Percentiles rank a stretch among this genome's conserved stretches.
phyloP scores from a whole-genome alignment of 257 asterid genomes.

The Gentiana macrophylla region DNA sequence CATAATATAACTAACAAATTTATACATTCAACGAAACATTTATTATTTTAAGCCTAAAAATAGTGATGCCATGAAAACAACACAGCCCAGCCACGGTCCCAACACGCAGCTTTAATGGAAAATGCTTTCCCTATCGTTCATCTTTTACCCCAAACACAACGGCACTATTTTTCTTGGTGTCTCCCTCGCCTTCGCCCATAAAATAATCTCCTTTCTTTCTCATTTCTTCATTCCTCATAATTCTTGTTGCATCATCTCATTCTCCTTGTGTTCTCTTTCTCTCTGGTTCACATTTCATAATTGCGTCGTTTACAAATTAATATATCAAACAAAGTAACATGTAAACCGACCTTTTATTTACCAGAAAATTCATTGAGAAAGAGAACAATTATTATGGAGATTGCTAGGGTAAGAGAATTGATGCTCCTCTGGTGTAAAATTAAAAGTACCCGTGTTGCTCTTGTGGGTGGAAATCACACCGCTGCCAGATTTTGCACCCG shows the following conservation, averaged over 20 bases:
- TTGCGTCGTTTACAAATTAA: slow-evolving; percentile 1
- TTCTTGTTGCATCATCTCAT: not conserved
- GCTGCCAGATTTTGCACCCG: slow-evolving; percentile 81
- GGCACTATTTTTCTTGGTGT: not conserved
- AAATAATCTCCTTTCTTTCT: slow-evolving; percentile 2
- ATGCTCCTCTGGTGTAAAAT: slow-evolving; percentile 40
- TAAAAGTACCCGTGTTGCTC: slow-evolving; percentile 42
- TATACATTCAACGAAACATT: too few species aligned
- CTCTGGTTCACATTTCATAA: slow-evolving; percentile 20
- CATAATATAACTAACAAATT: too few species aligned
- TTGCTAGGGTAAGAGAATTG: slow-evolving; percentile 46
- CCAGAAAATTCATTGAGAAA: slow-evolving; percentile 1
- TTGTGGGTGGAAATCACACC: slow-evolving; percentile 87
- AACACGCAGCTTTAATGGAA: slow-evolving; percentile 10
- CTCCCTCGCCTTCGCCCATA: slow-evolving; percentile 1
- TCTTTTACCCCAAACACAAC: not conserved
- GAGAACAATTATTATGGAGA: slow-evolving; percentile 40
- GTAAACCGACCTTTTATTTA: slow-evolving; percentile 2
- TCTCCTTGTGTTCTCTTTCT: slow-evolving; percentile 1
- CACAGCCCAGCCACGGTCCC: slow-evolving; percentile 9
- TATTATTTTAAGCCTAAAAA: too few species aligned
- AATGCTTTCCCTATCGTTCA: not conserved
- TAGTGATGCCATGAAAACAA: too few species aligned
- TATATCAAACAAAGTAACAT: slow-evolving; percentile 1
- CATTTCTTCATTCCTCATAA: not conserved